phyloP scores from a whole-genome alignment of 768 basidiomycete genomes.

The Mycena alexandri region DNA sequence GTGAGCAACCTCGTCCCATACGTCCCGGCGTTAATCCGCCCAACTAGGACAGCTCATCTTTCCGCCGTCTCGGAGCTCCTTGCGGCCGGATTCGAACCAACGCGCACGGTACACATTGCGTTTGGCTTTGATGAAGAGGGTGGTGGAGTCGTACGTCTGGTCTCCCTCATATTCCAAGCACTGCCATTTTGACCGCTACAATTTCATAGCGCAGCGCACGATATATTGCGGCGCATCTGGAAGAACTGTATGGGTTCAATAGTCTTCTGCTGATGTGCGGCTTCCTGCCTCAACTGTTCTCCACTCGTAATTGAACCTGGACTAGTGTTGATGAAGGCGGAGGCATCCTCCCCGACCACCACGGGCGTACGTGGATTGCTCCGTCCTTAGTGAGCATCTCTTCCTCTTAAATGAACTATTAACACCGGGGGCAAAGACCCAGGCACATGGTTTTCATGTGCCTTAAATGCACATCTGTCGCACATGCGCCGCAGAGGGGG shows the following conservation, averaged over 20 bases:
- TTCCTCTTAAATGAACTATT: too few relatives aligned
- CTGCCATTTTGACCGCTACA: too few relatives aligned
- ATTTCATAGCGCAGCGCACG: conserved; percentile 23
- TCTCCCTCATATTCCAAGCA: not conserved
- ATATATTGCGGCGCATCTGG: conserved; percentile 19
- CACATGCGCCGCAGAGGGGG: too few relatives aligned
- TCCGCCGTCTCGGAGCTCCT: conserved; percentile 28
- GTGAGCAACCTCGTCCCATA: not conserved
- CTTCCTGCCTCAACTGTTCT: not conserved
- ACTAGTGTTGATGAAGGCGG: conserved; percentile 33
- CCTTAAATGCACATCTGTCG: too few relatives aligned
- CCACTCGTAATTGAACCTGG: not conserved
- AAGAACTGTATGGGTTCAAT: conserved; percentile 10
- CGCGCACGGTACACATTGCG: conserved; percentile 19
- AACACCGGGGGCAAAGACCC: too few relatives aligned
- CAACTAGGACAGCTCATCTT: not conserved
- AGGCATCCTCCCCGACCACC: not conserved
- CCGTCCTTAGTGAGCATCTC: conserved; percentile 10
- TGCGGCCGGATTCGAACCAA: conserved; percentile 22
- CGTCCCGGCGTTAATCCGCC: not conserved
- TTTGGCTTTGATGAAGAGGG: conserved; percentile 68
- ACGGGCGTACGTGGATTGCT: conserved; percentile 24
- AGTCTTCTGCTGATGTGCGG: conserved; percentile 26
- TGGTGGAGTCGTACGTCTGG: conserved; percentile 27
- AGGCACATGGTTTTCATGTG: too few relatives aligned